These are phyloP conservation scores for Neurospora crassa DNA, from an alignment of 2,329 filamentous ascomycete species.

Conservation along the genomic window DNA sequence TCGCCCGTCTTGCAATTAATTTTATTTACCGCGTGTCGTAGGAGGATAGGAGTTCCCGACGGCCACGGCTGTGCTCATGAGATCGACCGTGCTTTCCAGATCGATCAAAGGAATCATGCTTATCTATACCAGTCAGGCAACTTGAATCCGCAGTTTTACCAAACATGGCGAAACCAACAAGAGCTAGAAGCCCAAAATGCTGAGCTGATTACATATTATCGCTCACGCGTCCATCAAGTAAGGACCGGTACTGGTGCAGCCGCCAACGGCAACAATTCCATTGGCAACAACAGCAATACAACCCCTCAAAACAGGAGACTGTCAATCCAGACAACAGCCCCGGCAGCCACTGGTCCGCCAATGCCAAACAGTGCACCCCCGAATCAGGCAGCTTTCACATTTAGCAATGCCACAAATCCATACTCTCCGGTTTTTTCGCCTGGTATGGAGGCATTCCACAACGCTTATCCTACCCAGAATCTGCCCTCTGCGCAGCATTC, in stretches of 20 bases:
- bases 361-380: background rate
- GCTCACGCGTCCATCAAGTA: background rate
- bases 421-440: background rate
- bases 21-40: conserved; percentile 21
- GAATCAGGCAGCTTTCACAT: background rate
- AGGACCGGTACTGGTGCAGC: background rate
- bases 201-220: background rate
- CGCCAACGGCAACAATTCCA: background rate
- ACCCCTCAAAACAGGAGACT: background rate
- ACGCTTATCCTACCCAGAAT: background rate
- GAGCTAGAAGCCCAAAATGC: background rate
- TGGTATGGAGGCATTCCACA: background rate
- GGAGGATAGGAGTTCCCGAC: conserved; percentile 18
- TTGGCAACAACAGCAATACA: background rate
- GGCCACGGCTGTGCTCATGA: background rate
- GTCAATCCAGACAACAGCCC: background rate
- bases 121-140: background rate
- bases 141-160: background rate
- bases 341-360: background rate
- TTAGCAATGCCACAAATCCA: background rate
- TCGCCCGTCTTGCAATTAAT: conserved; percentile 22
- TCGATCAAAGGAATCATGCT: background rate
- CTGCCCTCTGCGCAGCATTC: background rate
- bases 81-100: background rate
- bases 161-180: background rate